Evolutionary conservation across 352 stramenopile genomes (phyloP).

Genomic region (Phytophthora macrochlamydospora): DNA sequence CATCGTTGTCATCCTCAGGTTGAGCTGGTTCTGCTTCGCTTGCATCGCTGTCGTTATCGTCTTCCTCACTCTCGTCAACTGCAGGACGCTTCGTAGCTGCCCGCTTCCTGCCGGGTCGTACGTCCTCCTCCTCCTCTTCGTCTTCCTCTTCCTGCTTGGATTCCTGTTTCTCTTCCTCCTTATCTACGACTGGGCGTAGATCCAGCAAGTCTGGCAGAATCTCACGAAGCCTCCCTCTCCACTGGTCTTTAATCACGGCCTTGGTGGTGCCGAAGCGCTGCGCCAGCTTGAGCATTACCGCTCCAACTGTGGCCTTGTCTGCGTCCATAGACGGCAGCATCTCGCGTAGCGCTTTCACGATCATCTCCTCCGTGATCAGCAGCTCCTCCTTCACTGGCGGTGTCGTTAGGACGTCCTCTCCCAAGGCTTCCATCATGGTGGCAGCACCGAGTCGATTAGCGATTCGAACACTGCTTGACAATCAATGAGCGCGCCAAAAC

Average conservation of each 20-base stretch:
- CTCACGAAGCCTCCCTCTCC: slow-evolving; percentile 52
- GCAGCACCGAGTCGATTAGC: not conserved
- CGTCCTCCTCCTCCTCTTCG: slow-evolving; percentile 33
- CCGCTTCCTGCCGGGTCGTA: slow-evolving; percentile 31
- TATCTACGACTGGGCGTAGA: slow-evolving; percentile 16
- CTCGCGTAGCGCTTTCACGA: slow-evolving; percentile 44
- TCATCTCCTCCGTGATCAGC: slow-evolving; percentile 31
- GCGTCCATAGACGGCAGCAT: slow-evolving; percentile 68
- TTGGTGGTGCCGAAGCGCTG: slow-evolving; percentile 49
- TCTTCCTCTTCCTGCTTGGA: slow-evolving; percentile 35
- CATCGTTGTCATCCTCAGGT: slow-evolving; percentile 24
- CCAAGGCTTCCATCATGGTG: slow-evolving; percentile 40
- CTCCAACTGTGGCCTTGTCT: slow-evolving; percentile 47
- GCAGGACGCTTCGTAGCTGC: slow-evolving; percentile 30
- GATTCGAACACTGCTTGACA: slow-evolving; percentile 15
- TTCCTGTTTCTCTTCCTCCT: slow-evolving; percentile 16
- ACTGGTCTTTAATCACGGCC: slow-evolving; percentile 48
- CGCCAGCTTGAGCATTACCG: slow-evolving; percentile 59
- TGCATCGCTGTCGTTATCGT: slow-evolving; percentile 30
- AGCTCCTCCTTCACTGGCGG: slow-evolving; percentile 10
- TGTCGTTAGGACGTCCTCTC: slow-evolving; percentile 7
- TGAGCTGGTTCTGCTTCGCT: slow-evolving; percentile 34
- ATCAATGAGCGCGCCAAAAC: slow-evolving; percentile 20
- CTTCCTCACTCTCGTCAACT: slow-evolving; percentile 39
- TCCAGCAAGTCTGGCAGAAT: slow-evolving; percentile 58